These are phyloP conservation scores for Pichia heedii DNA, from an alignment of 805 yeast species.

Conservation along the genomic window DNA sequence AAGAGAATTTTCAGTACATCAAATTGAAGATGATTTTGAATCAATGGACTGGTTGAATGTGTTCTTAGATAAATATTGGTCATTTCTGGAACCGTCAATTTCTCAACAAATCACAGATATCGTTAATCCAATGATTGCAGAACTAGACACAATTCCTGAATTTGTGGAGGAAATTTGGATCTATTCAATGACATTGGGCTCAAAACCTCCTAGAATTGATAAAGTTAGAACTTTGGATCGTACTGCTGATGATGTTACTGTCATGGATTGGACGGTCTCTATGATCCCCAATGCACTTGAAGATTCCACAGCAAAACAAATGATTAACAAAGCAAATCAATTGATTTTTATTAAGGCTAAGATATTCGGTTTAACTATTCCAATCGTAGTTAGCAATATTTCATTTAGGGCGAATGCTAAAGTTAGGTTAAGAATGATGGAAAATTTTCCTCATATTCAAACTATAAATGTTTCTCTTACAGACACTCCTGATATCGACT, in stretches of 20 bases:
- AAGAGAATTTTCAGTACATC: slow-evolving; percentile 72
- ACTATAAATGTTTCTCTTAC: slow-evolving; percentile 78
- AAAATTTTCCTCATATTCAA: slow-evolving; percentile 87
- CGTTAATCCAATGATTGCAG: slow-evolving; percentile 75
- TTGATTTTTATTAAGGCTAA: slow-evolving; percentile 67
- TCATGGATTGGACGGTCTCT: slow-evolving; percentile 95
- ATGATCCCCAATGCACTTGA: slow-evolving; percentile 85
- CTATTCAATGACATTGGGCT: slow-evolving; percentile 83
- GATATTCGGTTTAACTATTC: slow-evolving; percentile 75
- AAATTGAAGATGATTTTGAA: slow-evolving; percentile 83
- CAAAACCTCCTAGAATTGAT: slow-evolving; percentile 93
- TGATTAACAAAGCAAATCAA: slow-evolving; percentile 78
- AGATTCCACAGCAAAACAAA: slow-evolving; percentile 78
- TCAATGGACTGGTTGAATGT: slow-evolving; percentile 93
- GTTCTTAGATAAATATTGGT: slow-evolving; percentile 88
- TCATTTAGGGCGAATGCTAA: slow-evolving; percentile 69
- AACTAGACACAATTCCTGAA: slow-evolving; percentile 61
- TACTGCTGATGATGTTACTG: slow-evolving; percentile 87
- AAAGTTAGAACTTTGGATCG: slow-evolving; percentile 81
- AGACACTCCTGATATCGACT: slow-evolving; percentile 86
- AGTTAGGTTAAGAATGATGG: slow-evolving; percentile 81
- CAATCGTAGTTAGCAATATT: slow-evolving; percentile 71
- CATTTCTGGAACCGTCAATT: slow-evolving; percentile 78
- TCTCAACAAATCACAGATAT: slow-evolving; percentile 79
- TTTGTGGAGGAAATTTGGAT: slow-evolving; percentile 79